A percentile compares a stretch with the other conserved stretches of the same genome.
Evolutionary conservation across 768 basidiomycete species (phyloP).

Genomic region (Clitopilus hobsonii): DNA sequence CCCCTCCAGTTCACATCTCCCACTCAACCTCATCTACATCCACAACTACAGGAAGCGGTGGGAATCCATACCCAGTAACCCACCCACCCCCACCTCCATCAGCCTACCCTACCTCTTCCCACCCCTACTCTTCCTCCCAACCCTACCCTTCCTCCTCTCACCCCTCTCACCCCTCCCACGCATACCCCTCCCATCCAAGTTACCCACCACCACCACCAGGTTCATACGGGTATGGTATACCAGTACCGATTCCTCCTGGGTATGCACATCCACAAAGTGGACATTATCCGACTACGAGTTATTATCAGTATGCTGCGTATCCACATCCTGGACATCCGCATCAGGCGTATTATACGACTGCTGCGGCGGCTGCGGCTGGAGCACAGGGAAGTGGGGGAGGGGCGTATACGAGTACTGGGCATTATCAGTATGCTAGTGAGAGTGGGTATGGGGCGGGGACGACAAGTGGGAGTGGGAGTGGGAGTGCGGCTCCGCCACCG

Average conservation of each 20-base stretch:
- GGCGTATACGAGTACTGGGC: neutral
- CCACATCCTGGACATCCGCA: slow-evolving; percentile 14
- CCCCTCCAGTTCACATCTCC: neutral
- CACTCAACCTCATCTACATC: neutral
- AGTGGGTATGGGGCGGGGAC: neutral
- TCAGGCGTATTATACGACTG: slow-evolving; percentile 9
- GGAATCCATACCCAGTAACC: neutral
- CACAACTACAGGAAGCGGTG: neutral
- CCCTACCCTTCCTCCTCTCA: neutral
- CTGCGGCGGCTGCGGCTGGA: slow-evolving; percentile 5
- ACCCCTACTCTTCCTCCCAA: neutral
- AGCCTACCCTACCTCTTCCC: neutral
- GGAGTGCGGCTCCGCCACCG: too few species aligned
- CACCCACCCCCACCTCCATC: neutral
- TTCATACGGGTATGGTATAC: neutral
- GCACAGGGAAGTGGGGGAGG: slow-evolving; percentile 1
- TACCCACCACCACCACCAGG: neutral
- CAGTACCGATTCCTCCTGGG: too few species aligned
- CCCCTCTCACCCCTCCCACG: neutral
- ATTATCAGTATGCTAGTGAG: slow-evolving; percentile 11
- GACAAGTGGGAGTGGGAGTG: too few species aligned
- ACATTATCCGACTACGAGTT: slow-evolving; percentile 61
- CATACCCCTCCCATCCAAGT: neutral
- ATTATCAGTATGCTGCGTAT: slow-evolving; percentile 49
- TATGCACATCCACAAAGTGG: slow-evolving; percentile 32